These are phyloP conservation scores for Myxozyma kluyveri DNA, from an alignment of 805 yeast genomes.

Conservation along the genomic window DNA sequence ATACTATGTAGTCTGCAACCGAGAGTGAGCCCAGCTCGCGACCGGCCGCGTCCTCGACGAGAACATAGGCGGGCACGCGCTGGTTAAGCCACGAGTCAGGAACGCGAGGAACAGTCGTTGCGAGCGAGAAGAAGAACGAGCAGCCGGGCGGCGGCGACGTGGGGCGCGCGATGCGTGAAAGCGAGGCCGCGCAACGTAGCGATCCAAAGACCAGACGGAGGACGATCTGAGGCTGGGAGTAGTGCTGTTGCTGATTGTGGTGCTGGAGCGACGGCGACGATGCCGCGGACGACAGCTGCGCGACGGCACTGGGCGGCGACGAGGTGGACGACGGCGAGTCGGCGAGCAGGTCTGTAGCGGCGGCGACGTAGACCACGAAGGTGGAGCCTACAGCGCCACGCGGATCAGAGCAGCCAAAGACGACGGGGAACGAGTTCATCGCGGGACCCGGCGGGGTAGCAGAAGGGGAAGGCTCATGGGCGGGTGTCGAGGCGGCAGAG, in stretches of 20 bases:
- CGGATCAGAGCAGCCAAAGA: constrained; percentile 26
- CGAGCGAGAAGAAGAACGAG: constrained; percentile 19
- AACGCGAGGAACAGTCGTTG: constrained; percentile 17
- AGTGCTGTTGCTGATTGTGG: no score
- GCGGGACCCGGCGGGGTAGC: constrained; percentile 1
- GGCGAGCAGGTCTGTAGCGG: constrained; percentile 12
- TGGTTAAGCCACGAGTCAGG: constrained; percentile 22
- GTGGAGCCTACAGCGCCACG: constrained; percentile 21
- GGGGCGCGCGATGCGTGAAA: constrained; percentile 21
- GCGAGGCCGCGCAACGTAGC: constrained; percentile 18
- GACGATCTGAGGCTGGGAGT: constrained; percentile 8
- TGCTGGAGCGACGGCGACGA: no score
- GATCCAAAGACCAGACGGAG: constrained; percentile 16
- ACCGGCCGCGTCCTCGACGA: constrained; percentile 23
- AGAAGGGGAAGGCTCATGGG: neutral
- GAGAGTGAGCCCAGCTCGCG: constrained; percentile 19
- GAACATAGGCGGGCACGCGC: constrained; percentile 18
- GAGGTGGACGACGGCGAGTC: no score
- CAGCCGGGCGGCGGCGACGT: constrained; percentile 1
- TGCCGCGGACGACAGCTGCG: no score
- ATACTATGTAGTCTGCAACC: constrained; percentile 14
- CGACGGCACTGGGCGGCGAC: no score
- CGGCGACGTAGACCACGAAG: constrained; percentile 22
- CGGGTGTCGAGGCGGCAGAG: constrained; percentile 1
- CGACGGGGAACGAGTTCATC: constrained; percentile 14